Evolutionary conservation across 345 rosid species (phyloP).

Genomic region (Odontarrhena argentea): DNA sequence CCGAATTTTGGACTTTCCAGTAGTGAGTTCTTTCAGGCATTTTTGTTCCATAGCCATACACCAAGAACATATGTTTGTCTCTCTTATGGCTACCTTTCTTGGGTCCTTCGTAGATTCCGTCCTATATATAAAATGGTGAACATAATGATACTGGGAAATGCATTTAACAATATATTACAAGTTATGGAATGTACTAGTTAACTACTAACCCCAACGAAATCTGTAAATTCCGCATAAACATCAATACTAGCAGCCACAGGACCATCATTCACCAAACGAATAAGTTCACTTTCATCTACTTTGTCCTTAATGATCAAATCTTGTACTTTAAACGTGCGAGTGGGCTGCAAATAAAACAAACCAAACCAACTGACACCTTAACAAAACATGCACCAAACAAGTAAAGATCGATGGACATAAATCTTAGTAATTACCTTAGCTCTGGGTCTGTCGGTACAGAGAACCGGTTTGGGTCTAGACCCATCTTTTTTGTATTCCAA

Average conservation of each 20-base stretch:
- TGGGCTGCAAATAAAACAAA: neutral
- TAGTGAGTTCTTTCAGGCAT: neutral
- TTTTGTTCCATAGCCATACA: neutral
- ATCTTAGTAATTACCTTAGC: neutral
- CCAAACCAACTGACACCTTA: neutral
- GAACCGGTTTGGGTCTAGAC: neutral
- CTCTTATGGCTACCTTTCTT: neutral
- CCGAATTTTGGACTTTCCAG: neutral
- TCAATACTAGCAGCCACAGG: neutral
- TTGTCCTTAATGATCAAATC: neutral
- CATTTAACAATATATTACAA: no score
- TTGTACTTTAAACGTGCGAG: neutral
- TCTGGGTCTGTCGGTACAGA: neutral
- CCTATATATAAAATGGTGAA: no score
- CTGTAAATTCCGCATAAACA: neutral
- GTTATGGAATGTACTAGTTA: no score
- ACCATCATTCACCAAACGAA: neutral
- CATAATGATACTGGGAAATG: no score
- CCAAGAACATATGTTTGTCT: neutral
- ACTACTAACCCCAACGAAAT: neutral
- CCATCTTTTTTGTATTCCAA: neutral
- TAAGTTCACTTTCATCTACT: neutral
- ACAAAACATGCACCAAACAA: neutral
- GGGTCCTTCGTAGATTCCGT: no score
- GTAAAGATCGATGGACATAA: neutral